Base-by-base conservation (phyloP, 2,329 filamentous ascomycete genomes). In the Scopulariopsis brevicaulis region DNA sequence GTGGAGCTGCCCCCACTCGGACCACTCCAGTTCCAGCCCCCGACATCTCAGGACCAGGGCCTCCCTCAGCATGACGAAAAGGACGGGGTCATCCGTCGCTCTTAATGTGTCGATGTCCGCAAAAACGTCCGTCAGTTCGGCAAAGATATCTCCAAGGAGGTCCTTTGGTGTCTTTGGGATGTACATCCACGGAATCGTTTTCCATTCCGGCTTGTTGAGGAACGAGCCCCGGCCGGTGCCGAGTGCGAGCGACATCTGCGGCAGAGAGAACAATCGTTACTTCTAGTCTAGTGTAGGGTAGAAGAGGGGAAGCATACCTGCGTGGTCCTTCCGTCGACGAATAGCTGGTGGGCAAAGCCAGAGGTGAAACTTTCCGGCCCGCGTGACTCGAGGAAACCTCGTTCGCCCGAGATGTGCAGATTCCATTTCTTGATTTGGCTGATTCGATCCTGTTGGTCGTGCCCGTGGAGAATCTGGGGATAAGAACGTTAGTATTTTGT, bases 191-290 rank as follows among this genome's bases (percentile, higher is more conserved):
- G 68, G 68, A 14, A 67, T 56, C 6, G 60, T 67, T 35, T 65
- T 65, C 68, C 68, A 70, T 35, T 65, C 64, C 0, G 62, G 63
- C 1, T 60, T 60, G 54, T 65, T 65, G 2, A 70, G 59, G 22
- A 62, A 55, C 32, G 59, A 63, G 15, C 62, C 61, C 28, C 52
- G 48, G 2, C 54, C 12, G 24, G 14, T 48, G 15, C 14, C 54
- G 4, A 56, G n/a, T 12, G 54, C 6, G 20, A 15, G 18, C 18
- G 54, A 1, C 2, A 56, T 56, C 54, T 56, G 25, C 3, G 4
- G 8, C 46, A 24, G 15, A 25, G 28, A 12, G 32, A 43, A 1
- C 14, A 22, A 15, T 35, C 11, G 34, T 54, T 40, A 18, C 10
- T 54, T 20, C 15, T 35, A 11, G 15, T 7, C 10, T 28, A 4